Percentiles rank a stretch among this genome's conserved stretches.
These are phyloP conservation scores for Immersiella caudata DNA, from an alignment of 495 filamentous ascomycete genomes.

Conservation along the genomic window DNA sequence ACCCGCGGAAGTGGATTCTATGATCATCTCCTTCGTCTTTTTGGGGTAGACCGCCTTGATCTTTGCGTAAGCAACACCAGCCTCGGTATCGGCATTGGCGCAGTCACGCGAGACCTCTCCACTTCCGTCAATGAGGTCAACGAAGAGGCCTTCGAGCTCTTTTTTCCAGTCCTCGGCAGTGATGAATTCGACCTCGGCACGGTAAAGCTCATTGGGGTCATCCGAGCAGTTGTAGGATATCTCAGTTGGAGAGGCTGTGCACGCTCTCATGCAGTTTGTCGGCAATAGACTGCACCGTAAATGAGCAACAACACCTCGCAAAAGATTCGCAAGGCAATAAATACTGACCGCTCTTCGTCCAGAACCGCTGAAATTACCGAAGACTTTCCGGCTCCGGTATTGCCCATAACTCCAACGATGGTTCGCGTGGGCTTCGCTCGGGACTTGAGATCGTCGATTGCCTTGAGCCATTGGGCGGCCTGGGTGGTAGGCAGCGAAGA, in stretches of 20 bases:
- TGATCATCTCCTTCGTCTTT: slow-evolving; percentile 57
- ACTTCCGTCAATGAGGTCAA: slow-evolving; percentile 55
- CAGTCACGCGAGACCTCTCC: slow-evolving; percentile 49
- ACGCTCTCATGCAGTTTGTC: slow-evolving; percentile 54
- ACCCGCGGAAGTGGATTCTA: slow-evolving; percentile 39
- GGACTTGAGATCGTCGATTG: slow-evolving; percentile 40
- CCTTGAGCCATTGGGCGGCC: slow-evolving; percentile 44
- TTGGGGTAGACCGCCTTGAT: slow-evolving; percentile 67
- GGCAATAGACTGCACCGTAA: slow-evolving; percentile 35
- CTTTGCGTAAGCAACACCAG: slow-evolving; percentile 65
- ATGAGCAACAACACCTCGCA: not conserved
- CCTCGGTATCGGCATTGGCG: slow-evolving; percentile 52
- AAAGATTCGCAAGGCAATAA: not conserved
- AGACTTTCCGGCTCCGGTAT: slow-evolving; percentile 62
- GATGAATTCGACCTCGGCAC: slow-evolving; percentile 69
- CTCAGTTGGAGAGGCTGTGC: slow-evolving; percentile 68
- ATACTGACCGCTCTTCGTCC: slow-evolving; percentile 51
- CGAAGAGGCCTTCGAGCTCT: slow-evolving; percentile 54
- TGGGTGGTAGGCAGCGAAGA: slow-evolving; percentile 12
- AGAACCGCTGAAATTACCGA: slow-evolving; percentile 62
- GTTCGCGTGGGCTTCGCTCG: slow-evolving; percentile 39
- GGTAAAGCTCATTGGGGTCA: slow-evolving; percentile 51
- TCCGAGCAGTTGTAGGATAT: slow-evolving; percentile 62
- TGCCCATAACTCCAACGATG: slow-evolving; percentile 62
- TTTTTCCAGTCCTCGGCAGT: slow-evolving; percentile 57